Percentiles rank a stretch among this genome's conserved stretches.
These are phyloP conservation scores for Paspalum vaginatum DNA, from an alignment of 176 grass and related monocot species.

Conservation along the genomic window DNA sequence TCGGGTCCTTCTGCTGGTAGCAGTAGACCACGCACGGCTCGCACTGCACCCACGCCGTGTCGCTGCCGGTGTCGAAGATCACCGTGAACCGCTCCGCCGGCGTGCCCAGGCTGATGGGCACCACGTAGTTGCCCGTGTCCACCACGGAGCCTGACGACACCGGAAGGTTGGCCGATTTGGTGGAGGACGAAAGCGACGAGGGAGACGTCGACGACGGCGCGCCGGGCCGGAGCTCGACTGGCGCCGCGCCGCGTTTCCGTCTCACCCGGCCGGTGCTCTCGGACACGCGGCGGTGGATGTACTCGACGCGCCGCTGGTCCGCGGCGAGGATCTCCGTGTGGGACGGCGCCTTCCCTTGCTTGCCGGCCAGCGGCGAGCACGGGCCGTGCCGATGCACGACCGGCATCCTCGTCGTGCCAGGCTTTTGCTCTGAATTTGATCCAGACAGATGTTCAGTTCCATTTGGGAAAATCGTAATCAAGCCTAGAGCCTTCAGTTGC, in stretches of 20 bases:
- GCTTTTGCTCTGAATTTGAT: slow-evolving; percentile 42
- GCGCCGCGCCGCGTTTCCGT: background rate
- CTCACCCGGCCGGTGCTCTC: background rate
- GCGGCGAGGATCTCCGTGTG: slow-evolving; percentile 60
- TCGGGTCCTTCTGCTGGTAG: slow-evolving; percentile 54
- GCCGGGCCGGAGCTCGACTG: background rate
- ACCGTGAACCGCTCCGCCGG: slow-evolving; percentile 51
- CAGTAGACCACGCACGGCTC: slow-evolving; percentile 56
- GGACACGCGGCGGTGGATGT: slow-evolving; percentile 49
- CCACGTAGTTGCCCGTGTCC: slow-evolving; percentile 68
- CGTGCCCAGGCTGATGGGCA: slow-evolving; percentile 68
- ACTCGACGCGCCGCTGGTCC: slow-evolving; percentile 68
- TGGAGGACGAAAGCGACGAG: background rate
- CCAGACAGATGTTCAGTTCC: slow-evolving; percentile 19
- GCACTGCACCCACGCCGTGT: slow-evolving; percentile 94
- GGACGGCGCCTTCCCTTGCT: slow-evolving; percentile 8
- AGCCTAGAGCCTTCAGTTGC: background rate
- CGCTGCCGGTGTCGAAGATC: slow-evolving; percentile 90
- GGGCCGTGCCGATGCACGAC: slow-evolving; percentile 70
- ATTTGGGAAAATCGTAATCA: background rate
- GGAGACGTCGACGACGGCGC: background rate
- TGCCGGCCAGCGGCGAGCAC: slow-evolving; percentile 58
- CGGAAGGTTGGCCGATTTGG: slow-evolving; percentile 43
- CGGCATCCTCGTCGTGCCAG: slow-evolving; percentile 33
- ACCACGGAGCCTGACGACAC: slow-evolving; percentile 36